Conservation (phyloP, 1,139 yeast genomes). For the Meyerozyma sp. region DNA sequence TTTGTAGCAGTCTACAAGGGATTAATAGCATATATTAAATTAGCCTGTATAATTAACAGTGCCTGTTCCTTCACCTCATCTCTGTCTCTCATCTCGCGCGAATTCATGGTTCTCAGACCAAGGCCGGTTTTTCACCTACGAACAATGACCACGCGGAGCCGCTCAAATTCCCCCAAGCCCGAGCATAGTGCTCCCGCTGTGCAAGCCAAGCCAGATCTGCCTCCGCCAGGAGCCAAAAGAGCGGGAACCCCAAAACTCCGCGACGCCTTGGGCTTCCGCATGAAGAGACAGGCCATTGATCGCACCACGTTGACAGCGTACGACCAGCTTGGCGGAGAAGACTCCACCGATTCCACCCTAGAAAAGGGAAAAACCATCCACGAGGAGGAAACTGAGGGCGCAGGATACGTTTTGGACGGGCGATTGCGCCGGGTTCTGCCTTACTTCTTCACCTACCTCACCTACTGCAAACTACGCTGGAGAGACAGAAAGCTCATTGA, state of each 20-base stretch:
- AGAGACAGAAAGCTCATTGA: slow-evolving; percentile 73
- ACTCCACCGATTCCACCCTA: slow-evolving; percentile 16
- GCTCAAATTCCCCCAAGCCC: background rate
- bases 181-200: background rate
- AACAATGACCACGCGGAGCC: background rate
- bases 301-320: slow-evolving; percentile 36
- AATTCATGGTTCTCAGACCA: background rate
- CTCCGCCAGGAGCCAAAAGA: background rate
- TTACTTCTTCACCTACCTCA: slow-evolving; percentile 81
- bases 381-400: slow-evolving; percentile 52
- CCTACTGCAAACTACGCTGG: slow-evolving; percentile 93
- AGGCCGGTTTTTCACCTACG: background rate
- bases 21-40: too few species aligned
- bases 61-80: background rate
- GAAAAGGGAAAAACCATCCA: slow-evolving; percentile 40
- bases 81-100: background rate
- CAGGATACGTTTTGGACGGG: slow-evolving; percentile 49
- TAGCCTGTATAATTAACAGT: too few species aligned
- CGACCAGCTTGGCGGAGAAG: slow-evolving; percentile 34
- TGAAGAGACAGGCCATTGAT: slow-evolving; percentile 42
- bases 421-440: slow-evolving; percentile 72
- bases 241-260: slow-evolving; percentile 18
- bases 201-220: background rate
- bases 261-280: slow-evolving; percentile 46
- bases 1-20: too few species aligned